A percentile compares a stretch with the other conserved stretches of the same genome.
Conservation (phyloP, 805 yeast genomes). For the Wickerhamiella shivajii region DNA sequence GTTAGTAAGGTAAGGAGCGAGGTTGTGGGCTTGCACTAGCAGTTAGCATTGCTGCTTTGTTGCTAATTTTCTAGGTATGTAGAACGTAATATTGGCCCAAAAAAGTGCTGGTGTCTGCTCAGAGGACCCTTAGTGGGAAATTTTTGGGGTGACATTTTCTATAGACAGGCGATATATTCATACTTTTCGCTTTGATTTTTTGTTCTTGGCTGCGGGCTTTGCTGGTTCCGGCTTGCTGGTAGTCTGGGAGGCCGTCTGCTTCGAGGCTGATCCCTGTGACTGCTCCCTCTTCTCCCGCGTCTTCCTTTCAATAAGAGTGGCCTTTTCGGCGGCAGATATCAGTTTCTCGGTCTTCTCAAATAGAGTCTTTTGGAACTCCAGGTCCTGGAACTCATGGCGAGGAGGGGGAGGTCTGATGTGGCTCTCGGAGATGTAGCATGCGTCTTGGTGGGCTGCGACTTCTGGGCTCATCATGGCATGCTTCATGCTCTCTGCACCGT, state of each 20-base stretch:
- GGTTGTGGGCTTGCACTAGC: too few relatives aligned
- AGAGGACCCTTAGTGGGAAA: too few relatives aligned
- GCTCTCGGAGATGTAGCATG: conserved; percentile 64
- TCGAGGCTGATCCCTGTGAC: neutral
- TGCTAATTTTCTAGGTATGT: too few relatives aligned
- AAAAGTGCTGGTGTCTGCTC: too few relatives aligned
- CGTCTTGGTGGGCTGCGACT: conserved; percentile 45
- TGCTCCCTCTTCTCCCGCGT: conserved; percentile 9
- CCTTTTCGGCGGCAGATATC: conserved; percentile 50
- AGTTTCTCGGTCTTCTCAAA: conserved; percentile 46
- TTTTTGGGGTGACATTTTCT: too few relatives aligned
- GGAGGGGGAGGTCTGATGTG: conserved; percentile 32
- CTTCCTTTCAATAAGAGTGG: conserved; percentile 55
- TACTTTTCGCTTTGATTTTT: too few relatives aligned
- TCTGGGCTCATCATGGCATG: conserved; percentile 60
- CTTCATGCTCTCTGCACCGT: conserved; percentile 69
- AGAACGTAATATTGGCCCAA: too few relatives aligned
- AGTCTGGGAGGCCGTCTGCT: neutral
- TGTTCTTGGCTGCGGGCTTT: too few relatives aligned
- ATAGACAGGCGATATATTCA: too few relatives aligned
- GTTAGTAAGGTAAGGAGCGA: too few relatives aligned
- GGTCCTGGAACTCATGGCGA: conserved; percentile 51
- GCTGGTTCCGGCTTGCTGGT: too few relatives aligned
- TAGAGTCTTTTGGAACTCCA: conserved; percentile 42
- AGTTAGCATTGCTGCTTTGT: too few relatives aligned